Evolutionary conservation across 176 grass and related monocot genomes (phyloP).

Genomic region (Pontederia paniculata): DNA sequence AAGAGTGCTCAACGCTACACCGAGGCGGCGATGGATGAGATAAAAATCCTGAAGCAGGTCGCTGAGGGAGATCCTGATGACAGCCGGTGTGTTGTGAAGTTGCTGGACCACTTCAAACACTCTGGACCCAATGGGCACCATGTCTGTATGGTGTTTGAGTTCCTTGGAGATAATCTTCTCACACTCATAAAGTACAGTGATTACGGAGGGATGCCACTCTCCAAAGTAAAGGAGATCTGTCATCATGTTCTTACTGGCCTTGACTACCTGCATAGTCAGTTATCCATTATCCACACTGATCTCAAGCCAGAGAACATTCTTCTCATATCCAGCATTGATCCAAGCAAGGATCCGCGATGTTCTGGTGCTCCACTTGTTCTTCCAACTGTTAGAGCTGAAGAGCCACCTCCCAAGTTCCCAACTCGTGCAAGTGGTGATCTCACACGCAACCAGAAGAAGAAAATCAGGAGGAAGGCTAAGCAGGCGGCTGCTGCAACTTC

Average conservation of each 20-base stretch:
- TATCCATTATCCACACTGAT: constrained; percentile 92
- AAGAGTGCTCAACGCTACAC: constrained; percentile 98
- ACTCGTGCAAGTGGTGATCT: constrained; percentile 44
- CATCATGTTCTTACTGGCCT: constrained; percentile 70
- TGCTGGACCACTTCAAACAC: constrained; percentile 98
- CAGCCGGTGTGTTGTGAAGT: constrained; percentile 78
- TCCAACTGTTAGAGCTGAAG: constrained; percentile 29
- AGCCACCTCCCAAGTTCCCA: constrained; percentile 23
- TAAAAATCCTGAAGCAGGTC: constrained; percentile 97
- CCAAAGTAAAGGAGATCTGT: constrained; percentile 90
- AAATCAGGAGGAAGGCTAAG: constrained; percentile 79
- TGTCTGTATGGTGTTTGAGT: constrained; percentile 99
- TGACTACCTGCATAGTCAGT: constrained; percentile 72
- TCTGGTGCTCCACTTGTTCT: constrained; percentile 47
- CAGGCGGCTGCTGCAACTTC: constrained; percentile 46
- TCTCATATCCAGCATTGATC: constrained; percentile 68
- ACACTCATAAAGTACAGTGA: constrained; percentile 87
- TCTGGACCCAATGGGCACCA: constrained; percentile 82
- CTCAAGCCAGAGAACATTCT: constrained; percentile 98
- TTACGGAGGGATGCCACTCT: constrained; percentile 65
- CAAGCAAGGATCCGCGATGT: constrained; percentile 66
- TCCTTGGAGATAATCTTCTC: constrained; percentile 90
- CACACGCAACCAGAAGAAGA: constrained; percentile 88
- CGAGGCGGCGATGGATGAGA: constrained; percentile 95
- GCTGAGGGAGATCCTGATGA: constrained; percentile 62